Base-by-base conservation (phyloP, 495 filamentous ascomycete species). In the Massariosphaeria phaeospora region DNA sequence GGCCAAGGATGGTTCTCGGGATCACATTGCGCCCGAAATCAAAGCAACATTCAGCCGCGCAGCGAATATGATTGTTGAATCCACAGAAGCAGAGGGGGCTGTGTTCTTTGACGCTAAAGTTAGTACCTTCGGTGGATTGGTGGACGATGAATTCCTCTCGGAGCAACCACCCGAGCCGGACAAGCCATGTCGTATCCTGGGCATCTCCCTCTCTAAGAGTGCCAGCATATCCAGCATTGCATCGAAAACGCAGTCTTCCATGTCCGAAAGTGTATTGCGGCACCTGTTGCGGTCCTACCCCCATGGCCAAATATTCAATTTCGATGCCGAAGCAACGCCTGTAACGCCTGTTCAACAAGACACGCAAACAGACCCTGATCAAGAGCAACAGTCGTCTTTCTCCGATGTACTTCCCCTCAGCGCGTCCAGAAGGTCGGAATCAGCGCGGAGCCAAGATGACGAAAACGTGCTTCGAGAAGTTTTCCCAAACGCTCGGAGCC, bases 281-380 rank as follows among this genome's bases (percentile, higher is more conserved):
- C 64, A 72, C 44, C 67, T 85, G 1, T 66, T 86, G 1, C 74
- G 76, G 10, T 72, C 77, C 12, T 83, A 86, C 61, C 77, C 79
- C 6, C 74, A 77, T 41, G 84, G 84, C 5, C 79, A 80, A 42
- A 66, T 88, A 9, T 72, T 74, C 72, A 68, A 78, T 61, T 72
- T 74, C 57, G 81, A 85, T 42, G 74, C 70, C 2, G 76, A 62
- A 53, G 68, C 34, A 38, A 66, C 29, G 1, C 27, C 52, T 21
- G 53, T 47, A 57, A 64, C n/a, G 13, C n/a, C n/a, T n/a, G n/a
- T n/a, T n/a, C n/a, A n/a, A n/a, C n/a, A n/a, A n/a, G n/a, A n/a
- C n/a, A n/a, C n/a, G n/a, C n/a, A n/a, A n/a, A n/a, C 23, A 13
- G 44, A 40, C 11, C 31, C 18, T 20, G 5, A 15, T 2, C n/a